These are phyloP conservation scores for Oryza meridionalis DNA, from an alignment of 176 grass and related monocot species.

Conservation along the genomic window DNA sequence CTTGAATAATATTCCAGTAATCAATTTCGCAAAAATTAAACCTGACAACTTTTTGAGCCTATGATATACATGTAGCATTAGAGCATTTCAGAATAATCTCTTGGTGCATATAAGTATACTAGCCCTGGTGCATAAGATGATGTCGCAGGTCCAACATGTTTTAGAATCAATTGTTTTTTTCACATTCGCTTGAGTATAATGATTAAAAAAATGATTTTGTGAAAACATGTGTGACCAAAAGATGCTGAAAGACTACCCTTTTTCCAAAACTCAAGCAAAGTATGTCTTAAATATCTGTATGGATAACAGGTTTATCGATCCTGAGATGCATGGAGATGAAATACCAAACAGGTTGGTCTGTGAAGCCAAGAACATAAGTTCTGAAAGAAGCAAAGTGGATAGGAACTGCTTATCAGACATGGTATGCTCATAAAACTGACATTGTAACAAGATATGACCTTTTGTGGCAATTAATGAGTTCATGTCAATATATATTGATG, in stretches of 20 bases:
- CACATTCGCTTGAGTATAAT: neutral
- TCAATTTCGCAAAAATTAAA: too few species aligned
- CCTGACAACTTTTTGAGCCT: too few species aligned
- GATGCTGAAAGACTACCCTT: neutral
- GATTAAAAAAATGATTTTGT: neutral
- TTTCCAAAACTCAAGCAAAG: neutral
- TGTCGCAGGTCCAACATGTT: neutral
- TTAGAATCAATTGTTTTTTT: conserved; percentile 13
- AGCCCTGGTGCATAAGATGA: neutral
- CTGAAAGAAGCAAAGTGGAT: neutral
- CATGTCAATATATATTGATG: neutral
- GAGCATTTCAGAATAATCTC: neutral
- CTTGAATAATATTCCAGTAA: too few species aligned
- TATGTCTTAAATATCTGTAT: neutral
- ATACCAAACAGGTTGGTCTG: neutral
- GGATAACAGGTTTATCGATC: neutral
- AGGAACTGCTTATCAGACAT: neutral
- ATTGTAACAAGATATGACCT: neutral
- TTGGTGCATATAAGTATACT: neutral
- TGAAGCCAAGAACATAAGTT: neutral
- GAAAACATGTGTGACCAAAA: neutral
- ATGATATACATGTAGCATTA: neutral
- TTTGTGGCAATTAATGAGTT: neutral
- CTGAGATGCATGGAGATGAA: neutral
- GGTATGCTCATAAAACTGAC: neutral